Base-by-base conservation (phyloP, 345 rosid species). In the Cardamine resedifolia region DNA sequence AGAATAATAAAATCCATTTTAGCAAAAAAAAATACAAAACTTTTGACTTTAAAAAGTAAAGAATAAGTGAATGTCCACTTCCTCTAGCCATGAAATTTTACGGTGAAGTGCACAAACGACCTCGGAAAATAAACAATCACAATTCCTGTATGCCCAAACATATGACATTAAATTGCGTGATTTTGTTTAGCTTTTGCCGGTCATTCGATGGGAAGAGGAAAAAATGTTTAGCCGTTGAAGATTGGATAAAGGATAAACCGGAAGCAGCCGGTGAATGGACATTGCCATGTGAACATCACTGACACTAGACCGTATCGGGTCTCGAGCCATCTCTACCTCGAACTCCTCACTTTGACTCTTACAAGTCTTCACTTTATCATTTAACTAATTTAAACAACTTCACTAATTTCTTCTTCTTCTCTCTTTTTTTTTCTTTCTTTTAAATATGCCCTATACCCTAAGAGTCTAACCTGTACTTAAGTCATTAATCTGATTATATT, bases 201-300 rank as follows among this genome's bases (percentile, higher is more conserved):
- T 60, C 63, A 59, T 51, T 49, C 44, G 19, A 75, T 58, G 68
- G 73, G 70, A 61, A 53, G 56, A 68, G 61, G 34, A 66, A 58
- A 58, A 74, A 75, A 39, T 51, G 39, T 66, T 58, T 48, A 74
- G 53, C 67, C 73, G 62, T 74, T 67, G 55, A 74, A 45, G 34
- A 27, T 48, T 27, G 47, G 28, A 19, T 10, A 34, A 58, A 36
- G 18, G 2, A 21, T 20, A 31, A 36, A 41, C 68, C 68, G 57
- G 68, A 66, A 47, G 38, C 50, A 61, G 69, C 57, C 81, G 68
- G 74, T 60, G 24, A 43, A 27, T 75, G 69, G 64, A 73, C 79
- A 81, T 71, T 72, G 74, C 79, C 87, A 88, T 83, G 93, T 88
- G 93, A 84, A 31, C 31, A 73, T 61, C 62, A 71, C 87, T 82